These are phyloP conservation scores for Cryphonectria japonica DNA, from an alignment of 2,329 filamentous ascomycete species.

Conservation along the genomic window DNA sequence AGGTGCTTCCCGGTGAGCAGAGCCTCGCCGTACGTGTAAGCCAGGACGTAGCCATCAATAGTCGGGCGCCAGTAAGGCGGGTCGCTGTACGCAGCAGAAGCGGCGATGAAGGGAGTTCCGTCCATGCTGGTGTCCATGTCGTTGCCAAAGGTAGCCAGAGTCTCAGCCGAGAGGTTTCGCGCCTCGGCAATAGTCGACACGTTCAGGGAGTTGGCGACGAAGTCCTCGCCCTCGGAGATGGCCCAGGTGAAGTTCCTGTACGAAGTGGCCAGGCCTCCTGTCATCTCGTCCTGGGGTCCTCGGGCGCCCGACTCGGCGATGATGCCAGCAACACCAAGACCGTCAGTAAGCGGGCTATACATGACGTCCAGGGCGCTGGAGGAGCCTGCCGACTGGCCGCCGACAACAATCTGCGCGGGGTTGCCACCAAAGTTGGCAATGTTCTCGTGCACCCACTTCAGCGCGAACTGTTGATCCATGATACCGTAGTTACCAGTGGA, in stretches of 20 bases:
- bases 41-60: not conserved
- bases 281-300: not conserved
- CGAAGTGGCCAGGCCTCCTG: not conserved
- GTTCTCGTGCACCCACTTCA: slow-evolving; percentile 37
- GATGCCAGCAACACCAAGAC: slow-evolving; percentile 35
- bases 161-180: not conserved
- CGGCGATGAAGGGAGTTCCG: not conserved
- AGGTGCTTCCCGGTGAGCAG: not conserved
- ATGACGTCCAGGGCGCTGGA: slow-evolving; percentile 46
- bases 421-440: slow-evolving; percentile 66
- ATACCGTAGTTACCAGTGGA: slow-evolving; percentile 68
- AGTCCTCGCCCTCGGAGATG: not conserved
- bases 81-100: not conserved
- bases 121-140: not conserved
- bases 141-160: not conserved
- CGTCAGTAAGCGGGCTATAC: slow-evolving; percentile 21
- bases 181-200: not conserved
- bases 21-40: not conserved
- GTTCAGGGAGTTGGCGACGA: slow-evolving; percentile 5
- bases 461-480: slow-evolving; percentile 57
- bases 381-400: slow-evolving; percentile 70
- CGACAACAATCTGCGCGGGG: slow-evolving; percentile 61
- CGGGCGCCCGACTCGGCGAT: not conserved
- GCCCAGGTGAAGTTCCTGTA: not conserved
- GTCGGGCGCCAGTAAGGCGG: not conserved